These are phyloP conservation scores for Aspergillus nanangensis DNA, from an alignment of 495 filamentous ascomycete genomes.

Conservation along the genomic window DNA sequence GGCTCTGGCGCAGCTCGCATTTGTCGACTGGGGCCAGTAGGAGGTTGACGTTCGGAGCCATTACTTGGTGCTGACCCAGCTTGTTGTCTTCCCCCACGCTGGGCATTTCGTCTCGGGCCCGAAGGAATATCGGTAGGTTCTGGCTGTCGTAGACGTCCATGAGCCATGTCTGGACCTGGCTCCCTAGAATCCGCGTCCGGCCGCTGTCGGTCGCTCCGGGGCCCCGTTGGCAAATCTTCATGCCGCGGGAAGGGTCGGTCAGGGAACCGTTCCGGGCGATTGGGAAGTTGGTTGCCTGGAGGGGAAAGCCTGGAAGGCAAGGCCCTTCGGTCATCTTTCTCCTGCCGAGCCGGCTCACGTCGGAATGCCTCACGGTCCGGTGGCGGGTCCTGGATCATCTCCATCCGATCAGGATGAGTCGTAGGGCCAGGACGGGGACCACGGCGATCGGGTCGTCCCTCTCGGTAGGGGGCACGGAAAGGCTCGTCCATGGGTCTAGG, in stretches of 20 bases:
- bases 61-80: constrained; percentile 20
- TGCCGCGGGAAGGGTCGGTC: constrained; percentile 28
- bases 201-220: constrained; percentile 36
- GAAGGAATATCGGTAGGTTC: constrained; percentile 63
- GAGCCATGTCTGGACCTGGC: constrained; percentile 43
- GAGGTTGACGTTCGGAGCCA: constrained; percentile 32
- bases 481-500: constrained; percentile 33
- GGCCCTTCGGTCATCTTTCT: constrained; percentile 34
- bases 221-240: constrained; percentile 37
- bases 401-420: constrained; percentile 30
- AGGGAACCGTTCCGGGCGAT: constrained; percentile 34
- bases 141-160: constrained; percentile 48
- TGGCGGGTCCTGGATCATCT: constrained; percentile 33
- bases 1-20: constrained; percentile 26
- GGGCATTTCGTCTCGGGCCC: constrained; percentile 51
- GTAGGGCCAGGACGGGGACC: constrained; percentile 22
- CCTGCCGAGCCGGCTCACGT: constrained; percentile 25
- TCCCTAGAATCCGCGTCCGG: constrained; percentile 5
- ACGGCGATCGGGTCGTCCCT: constrained; percentile 30
- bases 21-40: constrained; percentile 34
- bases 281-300: constrained; percentile 26
- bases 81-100: constrained; percentile 30
- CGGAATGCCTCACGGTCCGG: constrained; percentile 32
- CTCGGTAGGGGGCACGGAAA: constrained; percentile 36
- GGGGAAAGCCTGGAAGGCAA: constrained; percentile 27